Evolutionary conservation across 148 eudicot genomes (phyloP).

Genomic region (Nepenthes mirabilis): DNA sequence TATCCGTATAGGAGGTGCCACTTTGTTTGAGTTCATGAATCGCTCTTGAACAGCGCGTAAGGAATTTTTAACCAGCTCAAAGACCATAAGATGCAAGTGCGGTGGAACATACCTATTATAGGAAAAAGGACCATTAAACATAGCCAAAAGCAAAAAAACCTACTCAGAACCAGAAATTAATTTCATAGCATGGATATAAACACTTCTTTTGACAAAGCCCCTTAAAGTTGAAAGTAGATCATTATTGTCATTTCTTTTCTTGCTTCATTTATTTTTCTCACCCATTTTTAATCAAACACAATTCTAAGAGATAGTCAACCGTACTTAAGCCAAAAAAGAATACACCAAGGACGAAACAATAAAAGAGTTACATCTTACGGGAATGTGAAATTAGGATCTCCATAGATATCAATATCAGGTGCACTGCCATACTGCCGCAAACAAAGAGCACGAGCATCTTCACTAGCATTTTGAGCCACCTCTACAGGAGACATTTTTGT

Average conservation of each 20-base stretch:
- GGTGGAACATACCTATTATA: conserved; percentile 72
- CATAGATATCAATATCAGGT: conserved; percentile 70
- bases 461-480: conserved; percentile 76
- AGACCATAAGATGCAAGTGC: conserved; percentile 93
- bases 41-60: conserved; percentile 96
- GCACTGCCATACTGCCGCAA: conserved; percentile 75
- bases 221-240: no score
- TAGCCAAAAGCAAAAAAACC: no score
- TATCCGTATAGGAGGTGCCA: conserved; percentile 78
- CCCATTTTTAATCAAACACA: no score
- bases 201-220: no score
- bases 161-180: neutral
- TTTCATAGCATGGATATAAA: no score
- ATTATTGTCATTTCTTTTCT: no score
- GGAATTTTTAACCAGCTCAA: conserved; percentile 94
- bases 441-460: conserved; percentile 86
- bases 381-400: conserved; percentile 77
- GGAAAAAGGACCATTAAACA: neutral
- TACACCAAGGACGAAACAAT: neutral
- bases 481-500: conserved; percentile 90
- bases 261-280: no score
- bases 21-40: conserved; percentile 72
- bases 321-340: no score
- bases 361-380: conserved; percentile 41
- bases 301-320: no score